Conservation (phyloP, 257 asterid genomes). For the Jaltomata sinuosa region DNA sequence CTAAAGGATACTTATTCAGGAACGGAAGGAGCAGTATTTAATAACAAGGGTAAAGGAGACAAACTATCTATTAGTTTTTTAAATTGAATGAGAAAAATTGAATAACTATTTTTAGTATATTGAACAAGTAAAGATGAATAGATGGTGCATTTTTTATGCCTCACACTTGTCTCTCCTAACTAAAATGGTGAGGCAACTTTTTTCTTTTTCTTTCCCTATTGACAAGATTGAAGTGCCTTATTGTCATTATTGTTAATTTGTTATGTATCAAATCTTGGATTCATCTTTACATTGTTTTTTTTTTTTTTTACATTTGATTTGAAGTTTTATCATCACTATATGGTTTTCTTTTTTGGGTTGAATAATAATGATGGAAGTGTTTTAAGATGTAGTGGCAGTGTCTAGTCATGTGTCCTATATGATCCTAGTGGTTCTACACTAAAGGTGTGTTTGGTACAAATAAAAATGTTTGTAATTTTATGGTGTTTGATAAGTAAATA, state of each 20-base stretch:
- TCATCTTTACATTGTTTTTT: neutral
- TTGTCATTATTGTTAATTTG: neutral
- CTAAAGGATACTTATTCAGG: no score
- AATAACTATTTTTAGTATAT: no score
- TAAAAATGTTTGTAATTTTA: no score
- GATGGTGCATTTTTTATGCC: neutral
- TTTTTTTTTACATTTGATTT: neutral
- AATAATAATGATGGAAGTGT: neutral
- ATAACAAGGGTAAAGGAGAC: no score
- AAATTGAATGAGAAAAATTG: no score
- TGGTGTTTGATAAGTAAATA: neutral
- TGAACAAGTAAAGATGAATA: no score
- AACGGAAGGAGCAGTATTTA: no score
- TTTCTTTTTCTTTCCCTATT: neutral
- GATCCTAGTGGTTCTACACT: neutral
- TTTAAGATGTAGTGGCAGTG: neutral
- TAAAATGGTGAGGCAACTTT: neutral
- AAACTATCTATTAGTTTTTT: no score
- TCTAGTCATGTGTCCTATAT: neutral
- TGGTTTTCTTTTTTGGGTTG: neutral
- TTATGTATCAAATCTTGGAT: neutral
- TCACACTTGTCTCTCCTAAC: neutral
- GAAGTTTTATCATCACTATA: neutral
- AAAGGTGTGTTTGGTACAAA: neutral
- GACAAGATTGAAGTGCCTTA: constrained; percentile 5